Percentiles rank a stretch among this genome's conserved stretches.
phyloP scores from a whole-genome alignment of 1,284 basidiomycete species.

The Pseudozyma sp. region DNA sequence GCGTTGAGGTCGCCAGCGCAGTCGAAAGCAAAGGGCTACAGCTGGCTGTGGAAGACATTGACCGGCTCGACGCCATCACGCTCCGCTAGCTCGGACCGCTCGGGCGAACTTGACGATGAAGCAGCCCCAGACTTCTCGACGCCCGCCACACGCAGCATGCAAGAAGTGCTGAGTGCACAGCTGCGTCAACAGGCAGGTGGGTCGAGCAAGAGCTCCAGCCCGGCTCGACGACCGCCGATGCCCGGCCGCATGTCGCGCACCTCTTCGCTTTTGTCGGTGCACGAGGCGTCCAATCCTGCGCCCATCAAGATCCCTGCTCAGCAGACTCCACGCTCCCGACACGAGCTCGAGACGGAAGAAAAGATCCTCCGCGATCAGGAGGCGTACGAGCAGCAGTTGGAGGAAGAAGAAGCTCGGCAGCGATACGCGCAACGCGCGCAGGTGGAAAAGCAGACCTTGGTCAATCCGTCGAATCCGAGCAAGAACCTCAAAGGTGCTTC shows the following conservation, averaged over 20 bases:
- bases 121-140: slow-evolving; percentile 26
- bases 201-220: slow-evolving; percentile 23
- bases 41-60: slow-evolving; percentile 58
- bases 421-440: slow-evolving; percentile 59
- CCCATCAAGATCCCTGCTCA: slow-evolving; percentile 61
- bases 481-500: slow-evolving; percentile 43
- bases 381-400: slow-evolving; percentile 56
- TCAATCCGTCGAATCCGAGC: slow-evolving; percentile 66
- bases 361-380: slow-evolving; percentile 56
- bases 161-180: slow-evolving; percentile 51
- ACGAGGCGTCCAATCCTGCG: slow-evolving; percentile 38
- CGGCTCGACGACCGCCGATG: slow-evolving; percentile 14
- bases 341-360: slow-evolving; percentile 48
- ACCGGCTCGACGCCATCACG: slow-evolving; percentile 31
- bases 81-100: slow-evolving; percentile 3
- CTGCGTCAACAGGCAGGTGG: slow-evolving; percentile 41
- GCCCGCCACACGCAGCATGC: slow-evolving; percentile 55
- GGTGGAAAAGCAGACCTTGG: slow-evolving; percentile 64
- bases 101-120: slow-evolving; percentile 7
- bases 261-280: slow-evolving; percentile 44
- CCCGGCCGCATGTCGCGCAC: slow-evolving; percentile 34
- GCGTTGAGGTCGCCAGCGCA: slow-evolving; percentile 17
- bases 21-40: slow-evolving; percentile 29
- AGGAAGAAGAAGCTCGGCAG: slow-evolving; percentile 58
- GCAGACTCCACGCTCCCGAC: slow-evolving; percentile 29